Base-by-base conservation (phyloP, 164 flowering plant species). In the Vitis rupestris region DNA sequence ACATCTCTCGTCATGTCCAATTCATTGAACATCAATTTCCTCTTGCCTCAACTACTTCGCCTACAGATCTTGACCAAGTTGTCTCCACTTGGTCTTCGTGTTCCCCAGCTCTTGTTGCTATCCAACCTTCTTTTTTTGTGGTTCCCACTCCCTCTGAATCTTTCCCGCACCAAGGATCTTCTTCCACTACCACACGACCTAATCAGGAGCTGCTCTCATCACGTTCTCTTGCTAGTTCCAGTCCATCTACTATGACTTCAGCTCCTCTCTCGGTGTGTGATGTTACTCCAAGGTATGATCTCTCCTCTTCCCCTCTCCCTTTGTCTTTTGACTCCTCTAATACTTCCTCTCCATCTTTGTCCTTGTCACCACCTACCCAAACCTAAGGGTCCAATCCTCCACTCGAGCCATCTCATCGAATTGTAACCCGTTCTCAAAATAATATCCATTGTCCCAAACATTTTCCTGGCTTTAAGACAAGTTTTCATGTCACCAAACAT, bases 361-460 rank as follows among this genome's bases (percentile, higher is more conserved):
- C 63, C 49, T 61, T 61, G 63, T 61, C 63, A 61, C 63, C 63
- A 61, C 63, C 63, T 31, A 61, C 63, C 48, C 63, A 61, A 61
- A 27, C 47, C 12, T 1, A 27, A 61, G 63, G 12, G 48, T 61
- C 63, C 63, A 61, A 61, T 61, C 37, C 63, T 29, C 63, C 0
- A 61, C 63, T 31, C 48, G 12, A 61, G 63, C 23, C 48, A 61
- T 29, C 63, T 61, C 63, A 61, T 61, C 47, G 63, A 61, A 61
- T 61, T 61, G 47, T 61, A 61, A 61, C 44, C 37, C 27, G 27
- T 5, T 31, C 37, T 31, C 37, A 31, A 31, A 31, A 31, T 31
- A 31, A 31, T 31, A 31, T 31, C 6, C 37, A 31, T 31, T 31
- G 37, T 31, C 37, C 37, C 37, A 31, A 31, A 31, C 37, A 31